Evolutionary conservation across 441 rosid genomes (phyloP).

Genomic region (Cnidoscolus chayamansa): DNA sequence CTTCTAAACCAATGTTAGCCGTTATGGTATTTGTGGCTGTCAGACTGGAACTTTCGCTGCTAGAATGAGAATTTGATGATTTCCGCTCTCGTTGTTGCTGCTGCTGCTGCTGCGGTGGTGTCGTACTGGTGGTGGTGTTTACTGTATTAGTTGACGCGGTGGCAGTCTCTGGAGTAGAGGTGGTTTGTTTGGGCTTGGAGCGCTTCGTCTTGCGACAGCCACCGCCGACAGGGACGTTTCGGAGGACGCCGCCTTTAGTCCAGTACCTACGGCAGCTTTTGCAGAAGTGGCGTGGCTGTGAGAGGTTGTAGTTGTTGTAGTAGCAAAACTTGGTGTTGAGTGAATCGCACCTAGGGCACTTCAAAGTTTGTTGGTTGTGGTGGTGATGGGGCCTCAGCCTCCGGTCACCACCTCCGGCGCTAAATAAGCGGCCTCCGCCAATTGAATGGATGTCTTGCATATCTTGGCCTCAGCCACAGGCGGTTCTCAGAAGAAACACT

Average conservation of each 20-base stretch:
- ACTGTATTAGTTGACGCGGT: constrained; percentile 17
- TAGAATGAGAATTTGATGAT: constrained; percentile 53
- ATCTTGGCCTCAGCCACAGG: not conserved
- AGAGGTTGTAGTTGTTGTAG: constrained; percentile 90
- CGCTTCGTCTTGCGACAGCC: constrained; percentile 87
- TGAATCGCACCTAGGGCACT: constrained; percentile 90
- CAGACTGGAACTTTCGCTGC: constrained; percentile 87
- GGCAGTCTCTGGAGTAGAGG: constrained; percentile 18
- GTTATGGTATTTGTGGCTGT: constrained; percentile 45
- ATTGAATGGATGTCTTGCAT: constrained; percentile 59
- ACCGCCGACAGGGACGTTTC: constrained; percentile 90
- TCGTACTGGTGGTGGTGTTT: constrained; percentile 9
- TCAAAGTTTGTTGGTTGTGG: constrained; percentile 60
- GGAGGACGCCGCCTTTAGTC: constrained; percentile 93
- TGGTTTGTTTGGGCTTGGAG: constrained; percentile 41
- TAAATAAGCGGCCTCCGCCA: constrained; percentile 33
- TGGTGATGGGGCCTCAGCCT: constrained; percentile 62
- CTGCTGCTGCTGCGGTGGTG: constrained; percentile 2
- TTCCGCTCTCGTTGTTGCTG: constrained; percentile 26
- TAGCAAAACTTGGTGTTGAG: constrained; percentile 86
- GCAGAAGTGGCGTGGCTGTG: constrained; percentile 95
- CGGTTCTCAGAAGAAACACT: not conserved
- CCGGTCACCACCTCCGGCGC: constrained; percentile 55
- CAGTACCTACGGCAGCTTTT: constrained; percentile 88
- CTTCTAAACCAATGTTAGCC: constrained; percentile 31